Base-by-base conservation (phyloP, 108 stramenopile genomes). In the Hondaea fermentalgiana region DNA sequence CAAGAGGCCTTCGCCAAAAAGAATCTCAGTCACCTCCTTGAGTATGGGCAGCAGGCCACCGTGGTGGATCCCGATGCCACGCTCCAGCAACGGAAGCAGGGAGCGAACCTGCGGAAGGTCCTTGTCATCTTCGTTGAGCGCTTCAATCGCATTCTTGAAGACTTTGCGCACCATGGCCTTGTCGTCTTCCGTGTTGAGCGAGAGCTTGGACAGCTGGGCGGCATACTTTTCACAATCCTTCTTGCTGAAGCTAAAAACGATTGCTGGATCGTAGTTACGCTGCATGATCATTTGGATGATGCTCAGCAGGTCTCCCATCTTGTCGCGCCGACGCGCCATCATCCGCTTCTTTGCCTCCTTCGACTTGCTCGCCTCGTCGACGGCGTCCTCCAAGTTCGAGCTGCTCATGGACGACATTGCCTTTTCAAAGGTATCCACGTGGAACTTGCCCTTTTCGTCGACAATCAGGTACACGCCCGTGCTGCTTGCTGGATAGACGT, bases 11-110 rank as follows among this genome's bases (percentile, higher is more conserved):
- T 98, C 98, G 58, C 95, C 93, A 87, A 99, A 99, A 57, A 99
- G 92, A 89, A 99, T 99, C 90, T 99, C 99, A 44, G 98, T 97
- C 92, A 99, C 96, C 89, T 99, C 99, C 90, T 99, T 99, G 29
- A 99, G 93, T 57, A 99, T 99, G 21, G 99, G 99, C 17, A 99
- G 93, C 59, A 99, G 93, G n/a, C 99, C 99, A 57, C 99, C 99
- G 92, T 99, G 99, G 92, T 99, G 99, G 59, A 99, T 97, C 5
- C 98, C 98, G 44, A 99, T 96, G 14, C 99, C 99, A 4, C 97
- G 94, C 89, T 98, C 97, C 42, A 99, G 91, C 87, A 99, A 88
- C 28, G 98, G 98, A 25, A 99, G 90, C 57, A 99, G 88, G 6
- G 98, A 96, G 60, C 94, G 91, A 6, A 99, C 97, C 90, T 98